These are phyloP conservation scores for Jatropha podagrica DNA, from an alignment of 441 rosid species.

Conservation along the genomic window DNA sequence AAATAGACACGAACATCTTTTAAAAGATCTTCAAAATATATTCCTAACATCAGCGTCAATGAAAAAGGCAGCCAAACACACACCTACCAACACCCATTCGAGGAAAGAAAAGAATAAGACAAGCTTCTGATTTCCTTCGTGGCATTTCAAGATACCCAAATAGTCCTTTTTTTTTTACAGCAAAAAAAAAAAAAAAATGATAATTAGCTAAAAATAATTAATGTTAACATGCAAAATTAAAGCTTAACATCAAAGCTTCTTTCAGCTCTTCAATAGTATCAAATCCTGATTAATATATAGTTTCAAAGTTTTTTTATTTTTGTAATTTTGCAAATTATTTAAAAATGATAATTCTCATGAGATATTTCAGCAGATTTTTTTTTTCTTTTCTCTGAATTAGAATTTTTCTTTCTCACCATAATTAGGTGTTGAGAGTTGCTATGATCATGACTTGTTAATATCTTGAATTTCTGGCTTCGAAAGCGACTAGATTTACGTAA, in stretches of 20 bases:
- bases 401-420: background rate
- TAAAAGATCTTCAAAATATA: background rate
- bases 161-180: no score
- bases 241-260: no score
- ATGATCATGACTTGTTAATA: background rate
- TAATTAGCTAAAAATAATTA: no score
- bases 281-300: no score
- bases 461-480: background rate
- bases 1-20: background rate
- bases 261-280: no score
- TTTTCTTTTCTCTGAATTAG: background rate
- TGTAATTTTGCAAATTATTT: no score
- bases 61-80: conserved; percentile 32
- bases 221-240: no score
- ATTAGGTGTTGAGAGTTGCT: background rate
- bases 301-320: no score
- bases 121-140: conserved; percentile 32
- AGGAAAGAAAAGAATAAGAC: conserved; percentile 23
- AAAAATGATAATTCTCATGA: no score
- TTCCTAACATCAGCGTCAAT: conserved; percentile 20
- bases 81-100: conserved; percentile 1
- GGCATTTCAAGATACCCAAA: background rate
- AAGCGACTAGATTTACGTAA: background rate
- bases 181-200: no score
- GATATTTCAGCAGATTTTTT: no score